These are phyloP conservation scores for Striga hermonthica DNA, from an alignment of 305 asterid genomes.

Conservation along the genomic window DNA sequence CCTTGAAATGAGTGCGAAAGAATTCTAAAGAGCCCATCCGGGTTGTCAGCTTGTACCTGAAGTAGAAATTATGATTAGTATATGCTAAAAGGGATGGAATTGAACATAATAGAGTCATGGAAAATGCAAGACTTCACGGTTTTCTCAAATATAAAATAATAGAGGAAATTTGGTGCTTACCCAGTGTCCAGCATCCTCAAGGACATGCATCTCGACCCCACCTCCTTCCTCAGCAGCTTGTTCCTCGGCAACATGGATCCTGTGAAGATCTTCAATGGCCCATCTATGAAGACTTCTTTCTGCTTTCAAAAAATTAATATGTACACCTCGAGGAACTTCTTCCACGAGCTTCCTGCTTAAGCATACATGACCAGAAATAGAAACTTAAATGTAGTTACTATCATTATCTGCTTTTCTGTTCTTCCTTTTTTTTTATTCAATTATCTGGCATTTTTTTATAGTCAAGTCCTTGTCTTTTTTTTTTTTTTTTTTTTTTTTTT, in stretches of 20 bases:
- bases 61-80: constrained; percentile 1
- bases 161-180: constrained; percentile 40
- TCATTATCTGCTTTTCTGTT: neutral
- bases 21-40: constrained; percentile 88
- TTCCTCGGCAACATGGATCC: constrained; percentile 93
- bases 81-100: neutral
- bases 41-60: constrained; percentile 99
- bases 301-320: constrained; percentile 86
- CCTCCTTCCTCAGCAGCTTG: constrained; percentile 95
- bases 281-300: constrained; percentile 95
- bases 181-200: constrained; percentile 99
- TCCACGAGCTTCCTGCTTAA: constrained; percentile 76
- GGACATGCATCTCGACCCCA: constrained; percentile 97
- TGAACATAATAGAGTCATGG: neutral
- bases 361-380: constrained; percentile 4
- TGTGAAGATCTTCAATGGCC: constrained; percentile 86
- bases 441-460: neutral
- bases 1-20: constrained; percentile 92
- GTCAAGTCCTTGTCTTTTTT: neutral
- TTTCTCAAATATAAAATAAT: neutral
- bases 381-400: neutral
- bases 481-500: neutral
- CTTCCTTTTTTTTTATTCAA: too few relatives aligned
- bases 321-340: constrained; percentile 95
- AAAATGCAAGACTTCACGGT: too few relatives aligned